Percentiles rank a stretch among this genome's conserved stretches.
phyloP scores from a whole-genome alignment of 768 basidiomycete genomes.

The Multifurca ochricompacta region DNA sequence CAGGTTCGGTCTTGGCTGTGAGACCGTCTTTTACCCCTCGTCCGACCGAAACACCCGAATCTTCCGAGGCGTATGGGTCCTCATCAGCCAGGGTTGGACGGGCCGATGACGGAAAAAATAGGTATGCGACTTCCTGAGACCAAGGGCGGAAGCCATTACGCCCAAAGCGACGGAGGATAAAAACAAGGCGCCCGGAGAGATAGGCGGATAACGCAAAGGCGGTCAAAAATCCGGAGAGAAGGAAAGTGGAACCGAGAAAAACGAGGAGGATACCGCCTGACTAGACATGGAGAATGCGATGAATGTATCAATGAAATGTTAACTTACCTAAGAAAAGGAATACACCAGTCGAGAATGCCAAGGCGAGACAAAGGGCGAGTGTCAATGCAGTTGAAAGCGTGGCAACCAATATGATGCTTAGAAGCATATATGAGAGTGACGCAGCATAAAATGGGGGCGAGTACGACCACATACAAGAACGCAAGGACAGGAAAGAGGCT shows the following conservation, averaged over 20 bases:
- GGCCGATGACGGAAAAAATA: neutral
- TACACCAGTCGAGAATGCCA: conserved; percentile 11
- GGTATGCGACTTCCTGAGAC: conserved; percentile 7
- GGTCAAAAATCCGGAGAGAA: conserved; percentile 15
- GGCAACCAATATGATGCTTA: neutral
- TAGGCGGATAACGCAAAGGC: conserved; percentile 1
- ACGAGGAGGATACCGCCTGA: conserved; percentile 12
- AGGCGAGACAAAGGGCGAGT: conserved; percentile 11
- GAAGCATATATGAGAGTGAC: neutral
- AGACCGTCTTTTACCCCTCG: neutral
- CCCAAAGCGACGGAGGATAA: conserved; percentile 2
- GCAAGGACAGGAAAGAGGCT: conserved; percentile 17
- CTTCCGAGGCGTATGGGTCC: conserved; percentile 4
- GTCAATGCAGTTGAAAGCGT: conserved; percentile 8
- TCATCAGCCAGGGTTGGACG: neutral
- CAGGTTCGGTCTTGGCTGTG: neutral
- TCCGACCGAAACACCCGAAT: neutral
- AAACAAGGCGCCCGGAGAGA: conserved; percentile 7
- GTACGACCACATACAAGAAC: conserved; percentile 12
- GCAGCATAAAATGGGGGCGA: too few relatives aligned
- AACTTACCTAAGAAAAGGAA: conserved; percentile 10
- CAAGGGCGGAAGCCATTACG: conserved; percentile 10
- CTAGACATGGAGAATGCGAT: neutral
- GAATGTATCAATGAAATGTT: neutral
- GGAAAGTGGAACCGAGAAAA: conserved; percentile 8